phyloP scores from a whole-genome alignment of 1,284 basidiomycete genomes.

The Pseudozyma pruni region DNA sequence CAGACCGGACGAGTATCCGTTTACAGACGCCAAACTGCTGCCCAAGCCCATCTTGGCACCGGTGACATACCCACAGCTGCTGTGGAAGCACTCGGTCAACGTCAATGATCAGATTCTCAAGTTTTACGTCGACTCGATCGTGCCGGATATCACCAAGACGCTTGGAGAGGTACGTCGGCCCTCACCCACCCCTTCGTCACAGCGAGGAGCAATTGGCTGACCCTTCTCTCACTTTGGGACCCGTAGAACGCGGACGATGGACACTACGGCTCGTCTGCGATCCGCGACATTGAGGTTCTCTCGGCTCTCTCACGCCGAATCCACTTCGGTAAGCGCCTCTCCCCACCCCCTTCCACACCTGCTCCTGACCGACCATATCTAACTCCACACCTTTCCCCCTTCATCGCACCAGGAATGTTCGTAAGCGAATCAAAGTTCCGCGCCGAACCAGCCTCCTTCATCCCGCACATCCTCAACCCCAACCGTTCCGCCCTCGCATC shows the following conservation, averaged over 20 bases:
- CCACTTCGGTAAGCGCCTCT: slow-evolving; percentile 83
- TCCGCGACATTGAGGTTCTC: slow-evolving; percentile 91
- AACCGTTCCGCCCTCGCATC: slow-evolving; percentile 79
- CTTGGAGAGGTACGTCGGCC: slow-evolving; percentile 39
- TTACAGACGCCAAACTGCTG: slow-evolving; percentile 78
- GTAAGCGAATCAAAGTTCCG: slow-evolving; percentile 97
- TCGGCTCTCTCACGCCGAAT: slow-evolving; percentile 94
- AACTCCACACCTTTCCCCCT: neutral
- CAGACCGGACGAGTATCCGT: slow-evolving; percentile 93
- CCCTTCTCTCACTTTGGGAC: neutral
- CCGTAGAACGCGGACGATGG: slow-evolving; percentile 84
- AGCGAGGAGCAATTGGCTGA: no score
- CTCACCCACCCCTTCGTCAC: neutral
- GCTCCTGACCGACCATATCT: neutral
- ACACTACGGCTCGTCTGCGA: slow-evolving; percentile 96
- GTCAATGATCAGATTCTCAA: slow-evolving; percentile 85
- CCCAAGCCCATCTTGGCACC: slow-evolving; percentile 84
- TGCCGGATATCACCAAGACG: slow-evolving; percentile 79
- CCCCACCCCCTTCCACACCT: no score
- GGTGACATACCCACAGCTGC: slow-evolving; percentile 79
- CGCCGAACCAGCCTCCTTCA: slow-evolving; percentile 83
- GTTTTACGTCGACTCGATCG: slow-evolving; percentile 85
- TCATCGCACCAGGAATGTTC: slow-evolving; percentile 85
- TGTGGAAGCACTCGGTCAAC: slow-evolving; percentile 85
- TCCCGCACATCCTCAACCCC: slow-evolving; percentile 85